phyloP scores from a whole-genome alignment of 2,329 filamentous ascomycete genomes.

The Volutella citrinella region DNA sequence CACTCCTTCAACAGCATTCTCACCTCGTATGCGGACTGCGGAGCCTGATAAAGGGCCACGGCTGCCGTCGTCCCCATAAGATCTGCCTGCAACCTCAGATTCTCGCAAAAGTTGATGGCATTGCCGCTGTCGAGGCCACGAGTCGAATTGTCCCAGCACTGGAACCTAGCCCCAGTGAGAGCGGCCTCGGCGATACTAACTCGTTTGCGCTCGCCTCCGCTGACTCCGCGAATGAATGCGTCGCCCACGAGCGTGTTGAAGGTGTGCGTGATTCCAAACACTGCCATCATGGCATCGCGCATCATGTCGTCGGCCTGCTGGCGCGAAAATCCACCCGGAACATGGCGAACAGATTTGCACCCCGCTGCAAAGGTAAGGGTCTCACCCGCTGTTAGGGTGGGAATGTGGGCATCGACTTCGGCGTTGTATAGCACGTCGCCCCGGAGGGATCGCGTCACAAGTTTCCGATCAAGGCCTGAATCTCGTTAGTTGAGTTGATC shows the following conservation, averaged over 20 bases:
- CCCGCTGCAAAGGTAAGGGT: slow-evolving; percentile 63
- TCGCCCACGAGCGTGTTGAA: slow-evolving; percentile 71
- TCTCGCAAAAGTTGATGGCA: slow-evolving; percentile 25
- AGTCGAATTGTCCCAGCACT: slow-evolving; percentile 32
- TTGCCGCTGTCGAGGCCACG: slow-evolving; percentile 27
- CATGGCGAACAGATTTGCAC: slow-evolving; percentile 58
- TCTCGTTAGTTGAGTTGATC: too few relatives aligned
- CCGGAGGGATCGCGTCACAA: slow-evolving; percentile 43
- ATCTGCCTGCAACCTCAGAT: slow-evolving; percentile 25
- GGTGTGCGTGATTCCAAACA: slow-evolving; percentile 75
- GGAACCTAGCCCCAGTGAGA: slow-evolving; percentile 22
- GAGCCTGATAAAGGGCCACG: slow-evolving; percentile 57
- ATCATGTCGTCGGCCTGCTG: slow-evolving; percentile 20
- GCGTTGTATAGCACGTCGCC: slow-evolving; percentile 63
- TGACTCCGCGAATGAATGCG: slow-evolving; percentile 66
- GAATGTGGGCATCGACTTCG: slow-evolving; percentile 62
- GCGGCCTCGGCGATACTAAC: slow-evolving; percentile 72
- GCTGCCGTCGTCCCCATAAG: slow-evolving; percentile 22
- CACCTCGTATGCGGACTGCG: slow-evolving; percentile 53
- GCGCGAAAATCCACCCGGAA: slow-evolving; percentile 25
- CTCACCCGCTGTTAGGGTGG: slow-evolving; percentile 63
- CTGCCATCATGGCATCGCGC: slow-evolving; percentile 62
- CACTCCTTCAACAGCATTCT: background rate
- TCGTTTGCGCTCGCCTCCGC: slow-evolving; percentile 74
- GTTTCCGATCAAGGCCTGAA: slow-evolving; percentile 27